Base-by-base conservation (phyloP, 805 yeast genomes). In the Komagataella phaffii region DNA sequence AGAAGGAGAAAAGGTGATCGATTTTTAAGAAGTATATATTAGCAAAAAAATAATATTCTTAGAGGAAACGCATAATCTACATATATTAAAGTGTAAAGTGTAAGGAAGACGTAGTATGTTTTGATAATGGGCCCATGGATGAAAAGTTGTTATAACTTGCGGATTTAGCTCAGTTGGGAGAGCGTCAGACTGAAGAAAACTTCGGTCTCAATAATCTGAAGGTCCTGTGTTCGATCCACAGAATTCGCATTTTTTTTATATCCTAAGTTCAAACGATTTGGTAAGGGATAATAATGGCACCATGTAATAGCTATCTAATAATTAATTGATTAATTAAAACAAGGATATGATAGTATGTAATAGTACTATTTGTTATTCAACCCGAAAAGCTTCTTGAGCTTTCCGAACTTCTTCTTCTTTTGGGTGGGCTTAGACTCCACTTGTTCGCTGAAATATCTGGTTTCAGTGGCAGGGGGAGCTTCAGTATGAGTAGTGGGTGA, bases 371-470 rank as follows among this genome's bases (percentile, higher is more conserved):
- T 49, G 19, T 52, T 52, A 47, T 54, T 60, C 45, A 52, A 57
- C 7, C 69, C 66, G 53, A 68, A 68, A 18, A 68, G 52, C 55
- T 64, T 68, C 51, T 67, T 65, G 45, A 68, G 62, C 53, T 60
- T 64, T 14, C 64, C 63, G 49, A 65, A 66, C 21, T 62, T 58
- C 53, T 62, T 61, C 56, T 67, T 67, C 58, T 66, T 64, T 46
- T 59, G 60, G 18, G 58, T 59, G 12, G 21, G 45, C 45, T 46
- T 30, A 36, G 17, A 40, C 14, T 14, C 49, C 24, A 55, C 55
- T 46, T 59, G 64, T 49, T 60, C 64, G 50, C 66, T 62, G 52
- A 30, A 30, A 30, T 30, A 30, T 14, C 40, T 30, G 40, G 40
- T 30, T 30, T 30, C 40, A 8, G 40, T 30, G 10, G 12, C n/a